These are phyloP conservation scores for Litsea cubeba DNA, from an alignment of 164 flowering plant species.

Conservation along the genomic window DNA sequence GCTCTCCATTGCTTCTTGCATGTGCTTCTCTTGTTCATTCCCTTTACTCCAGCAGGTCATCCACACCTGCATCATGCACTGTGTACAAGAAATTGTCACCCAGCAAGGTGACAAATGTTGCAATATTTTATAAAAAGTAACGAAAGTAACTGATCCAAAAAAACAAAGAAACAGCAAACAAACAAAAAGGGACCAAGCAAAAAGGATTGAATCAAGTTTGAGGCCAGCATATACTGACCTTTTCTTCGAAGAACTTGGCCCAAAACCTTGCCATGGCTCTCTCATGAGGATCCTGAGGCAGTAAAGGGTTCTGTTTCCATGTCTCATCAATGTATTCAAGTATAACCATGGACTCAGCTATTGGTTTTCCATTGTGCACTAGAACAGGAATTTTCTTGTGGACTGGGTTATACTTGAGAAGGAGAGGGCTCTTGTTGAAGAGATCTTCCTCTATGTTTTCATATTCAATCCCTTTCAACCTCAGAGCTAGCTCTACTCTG, in stretches of 20 bases:
- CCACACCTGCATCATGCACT: background rate
- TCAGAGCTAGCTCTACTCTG: constrained; percentile 5
- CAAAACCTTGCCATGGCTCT: constrained; percentile 18
- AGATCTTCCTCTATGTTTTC: constrained; percentile 4
- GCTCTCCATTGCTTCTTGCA: constrained; percentile 18
- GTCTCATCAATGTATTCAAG: constrained; percentile 7
- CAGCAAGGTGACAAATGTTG: too few species aligned
- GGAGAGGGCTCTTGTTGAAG: constrained; percentile 5
- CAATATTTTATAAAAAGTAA: too few species aligned
- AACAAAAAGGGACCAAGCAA: too few species aligned
- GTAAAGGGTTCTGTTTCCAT: constrained; percentile 6
- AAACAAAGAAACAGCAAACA: too few species aligned
- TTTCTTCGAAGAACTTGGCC: constrained; percentile 13
- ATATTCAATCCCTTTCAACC: constrained; percentile 7
- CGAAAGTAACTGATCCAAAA: too few species aligned
- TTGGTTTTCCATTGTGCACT: constrained; percentile 14
- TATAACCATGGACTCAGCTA: constrained; percentile 13
- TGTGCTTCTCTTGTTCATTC: constrained; percentile 23
- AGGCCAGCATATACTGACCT: background rate
- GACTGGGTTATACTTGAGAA: constrained; percentile 4
- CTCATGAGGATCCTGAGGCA: constrained; percentile 13
- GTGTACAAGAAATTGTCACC: background rate
- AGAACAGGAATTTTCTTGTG: constrained; percentile 4
- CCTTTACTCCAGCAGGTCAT: constrained; percentile 11
- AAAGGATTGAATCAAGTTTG: too few species aligned